Percentiles rank a stretch among this genome's conserved stretches.
phyloP scores from a whole-genome alignment of 345 rosid genomes.

The Cardamine resedifolia region DNA sequence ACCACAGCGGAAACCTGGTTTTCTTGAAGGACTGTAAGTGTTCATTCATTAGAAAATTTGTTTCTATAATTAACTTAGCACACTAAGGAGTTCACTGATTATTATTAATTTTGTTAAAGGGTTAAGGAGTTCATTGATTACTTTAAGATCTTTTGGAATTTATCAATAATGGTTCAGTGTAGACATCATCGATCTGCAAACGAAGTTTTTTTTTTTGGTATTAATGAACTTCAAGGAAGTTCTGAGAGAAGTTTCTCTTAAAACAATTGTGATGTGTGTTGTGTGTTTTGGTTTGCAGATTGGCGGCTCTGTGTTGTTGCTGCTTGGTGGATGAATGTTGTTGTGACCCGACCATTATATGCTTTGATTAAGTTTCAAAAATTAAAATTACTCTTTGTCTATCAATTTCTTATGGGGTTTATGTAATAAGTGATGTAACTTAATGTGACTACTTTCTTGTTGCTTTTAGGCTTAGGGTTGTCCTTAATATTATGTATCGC shows the following conservation, averaged over 20 bases:
- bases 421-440: conserved; percentile 4
- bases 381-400: not conserved
- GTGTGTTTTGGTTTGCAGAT: conserved; percentile 41
- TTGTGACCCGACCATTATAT: conserved; percentile 58
- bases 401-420: not conserved
- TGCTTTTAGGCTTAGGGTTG: not conserved
- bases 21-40: conserved; percentile 55
- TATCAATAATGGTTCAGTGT: not conserved
- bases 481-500: not conserved
- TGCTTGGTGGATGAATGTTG: conserved; percentile 73
- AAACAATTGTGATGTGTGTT: conserved; percentile 2
- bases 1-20: conserved; percentile 42
- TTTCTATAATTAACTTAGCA: not conserved
- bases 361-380: conserved; percentile 32
- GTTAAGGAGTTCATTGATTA: no score
- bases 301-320: conserved; percentile 76
- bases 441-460: not conserved
- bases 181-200: not conserved
- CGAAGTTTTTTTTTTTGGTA: no score
- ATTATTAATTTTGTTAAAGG: no score
- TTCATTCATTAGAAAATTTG: not conserved
- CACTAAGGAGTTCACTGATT: not conserved
- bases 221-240: no score
- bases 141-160: not conserved
- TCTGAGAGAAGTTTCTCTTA: not conserved